phyloP scores from a whole-genome alignment of 257 asterid species.

The Przewalskia tangutica region DNA sequence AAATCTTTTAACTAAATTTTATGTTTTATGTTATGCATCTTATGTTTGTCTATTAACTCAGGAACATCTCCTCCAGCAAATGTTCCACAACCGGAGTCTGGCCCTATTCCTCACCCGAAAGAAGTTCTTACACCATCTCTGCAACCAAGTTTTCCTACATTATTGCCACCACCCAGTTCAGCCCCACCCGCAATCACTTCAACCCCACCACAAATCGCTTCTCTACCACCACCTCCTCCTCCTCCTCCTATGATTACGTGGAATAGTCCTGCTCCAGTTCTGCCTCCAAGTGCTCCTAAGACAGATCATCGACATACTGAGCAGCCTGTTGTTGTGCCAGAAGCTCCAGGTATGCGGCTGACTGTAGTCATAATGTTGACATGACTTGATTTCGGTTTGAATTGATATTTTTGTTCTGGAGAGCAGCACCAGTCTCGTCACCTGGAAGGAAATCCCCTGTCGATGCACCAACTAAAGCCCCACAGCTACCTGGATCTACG shows the following conservation, averaged over 20 bases:
- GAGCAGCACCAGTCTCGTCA: constrained; percentile 37
- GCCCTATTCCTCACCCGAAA: constrained; percentile 25
- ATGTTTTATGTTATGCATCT: neutral
- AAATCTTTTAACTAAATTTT: neutral
- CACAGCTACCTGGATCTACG: constrained; percentile 21
- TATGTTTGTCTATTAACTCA: constrained; percentile 21
- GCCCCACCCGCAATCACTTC: constrained; percentile 26
- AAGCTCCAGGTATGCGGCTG: constrained; percentile 47
- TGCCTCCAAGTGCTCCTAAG: constrained; percentile 37
- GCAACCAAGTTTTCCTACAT: constrained; percentile 25
- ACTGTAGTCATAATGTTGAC: constrained; percentile 5
- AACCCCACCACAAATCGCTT: constrained; percentile 13
- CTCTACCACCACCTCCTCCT: constrained; percentile 30
- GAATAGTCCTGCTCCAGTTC: constrained; percentile 13
- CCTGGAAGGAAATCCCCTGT: constrained; percentile 38
- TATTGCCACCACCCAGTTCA: constrained; percentile 26
- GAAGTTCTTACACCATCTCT: constrained; percentile 24
- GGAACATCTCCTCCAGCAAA: constrained; percentile 30
- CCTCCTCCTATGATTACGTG: constrained; percentile 30
- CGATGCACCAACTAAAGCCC: constrained; percentile 23
- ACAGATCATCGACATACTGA: constrained; percentile 11
- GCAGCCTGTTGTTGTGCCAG: constrained; percentile 30
- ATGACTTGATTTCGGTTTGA: constrained; percentile 13
- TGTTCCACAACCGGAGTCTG: constrained; percentile 29
- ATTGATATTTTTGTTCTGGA: constrained; percentile 14